Conservation (phyloP, 2,329 filamentous ascomycete genomes). For the Talaromyces funiculosus region DNA sequence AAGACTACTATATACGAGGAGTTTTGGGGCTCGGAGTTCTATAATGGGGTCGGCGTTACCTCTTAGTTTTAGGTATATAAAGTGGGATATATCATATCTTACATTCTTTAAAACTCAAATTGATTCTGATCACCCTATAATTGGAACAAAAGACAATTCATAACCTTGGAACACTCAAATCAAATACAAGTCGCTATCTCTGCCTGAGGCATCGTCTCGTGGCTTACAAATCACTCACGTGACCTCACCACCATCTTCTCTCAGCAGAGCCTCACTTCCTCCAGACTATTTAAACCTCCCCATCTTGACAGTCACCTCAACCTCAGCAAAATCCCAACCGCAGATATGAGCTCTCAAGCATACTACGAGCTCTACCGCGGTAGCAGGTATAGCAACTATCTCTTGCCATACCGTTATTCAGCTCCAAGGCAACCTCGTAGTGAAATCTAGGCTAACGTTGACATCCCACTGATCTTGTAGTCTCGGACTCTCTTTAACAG, state of each 20-base stretch:
- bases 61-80: constrained; percentile 7
- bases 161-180: no score
- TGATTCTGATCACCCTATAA: neutral
- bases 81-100: neutral
- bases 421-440: neutral
- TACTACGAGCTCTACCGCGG: constrained; percentile 96
- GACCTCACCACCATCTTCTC: neutral
- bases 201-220: constrained; percentile 4
- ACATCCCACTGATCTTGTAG: no score
- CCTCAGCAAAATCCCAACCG: neutral
- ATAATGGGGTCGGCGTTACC: constrained; percentile 1
- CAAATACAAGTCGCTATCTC: neutral
- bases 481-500: constrained; percentile 86
- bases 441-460: constrained; percentile 3
- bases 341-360: constrained; percentile 47
- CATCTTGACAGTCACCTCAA: neutral
- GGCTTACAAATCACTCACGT: neutral
- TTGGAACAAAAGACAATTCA: neutral
- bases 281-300: constrained; percentile 6
- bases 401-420: neutral
- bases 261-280: neutral
- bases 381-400: constrained; percentile 68
- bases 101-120: neutral
- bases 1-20: constrained; percentile 3
- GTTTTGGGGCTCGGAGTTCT: neutral